Evolutionary conservation across 2,329 filamentous ascomycete genomes (phyloP), one percentile per base, ranked within the genome.

Genomic region (Thielaviopsis populi): DNA sequence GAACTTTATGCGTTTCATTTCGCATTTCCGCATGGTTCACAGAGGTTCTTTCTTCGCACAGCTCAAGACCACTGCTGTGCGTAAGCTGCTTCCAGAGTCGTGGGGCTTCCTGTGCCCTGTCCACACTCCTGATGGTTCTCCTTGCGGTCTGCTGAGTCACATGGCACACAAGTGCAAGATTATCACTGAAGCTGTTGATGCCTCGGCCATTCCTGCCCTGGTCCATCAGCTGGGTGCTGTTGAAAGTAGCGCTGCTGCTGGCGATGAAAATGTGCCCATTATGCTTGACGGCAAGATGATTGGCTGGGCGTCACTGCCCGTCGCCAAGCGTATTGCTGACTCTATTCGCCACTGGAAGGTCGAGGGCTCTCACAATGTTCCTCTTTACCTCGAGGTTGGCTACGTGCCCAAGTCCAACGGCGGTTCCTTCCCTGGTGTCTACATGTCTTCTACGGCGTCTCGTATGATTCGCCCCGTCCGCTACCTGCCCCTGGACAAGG

Each of bases 51-150:
- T 99, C 82, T 99, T 99, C 74, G 94, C 94, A 2, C 89, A 97
- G 73, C 77, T 99, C 68, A 97, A 96, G 76, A 99, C 94, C 0
- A 99, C 94, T 0, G 94, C 94, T 0, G 94, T 99, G 61, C 84
- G 94, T 77, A 99, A 97, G 74, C 78, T 99, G 69, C 77, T 97
- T 22, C 94, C 94, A 1, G 94, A 99, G 73, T 96, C 91, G 69
- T 99, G 94, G 94, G 94, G 94, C 7, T 99, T 96, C 76, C 79
- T 99, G 69, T 99, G 94, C 71, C 94, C 94, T 19, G 92, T 97
- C 1, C 94, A 99, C 74, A 99, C 94, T 3, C 94, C 94, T 67
- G 94, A 99, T 81, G 94, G 94, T 76, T 82, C 88, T 71, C 94
- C 94, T 66, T 99, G 94, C 74, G 94, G 94, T 72, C 80, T 99